Percentiles rank a stretch among this genome's conserved stretches.
These are phyloP conservation scores for Haberlea rhodopensis DNA, from an alignment of 257 asterid genomes.

Conservation along the genomic window DNA sequence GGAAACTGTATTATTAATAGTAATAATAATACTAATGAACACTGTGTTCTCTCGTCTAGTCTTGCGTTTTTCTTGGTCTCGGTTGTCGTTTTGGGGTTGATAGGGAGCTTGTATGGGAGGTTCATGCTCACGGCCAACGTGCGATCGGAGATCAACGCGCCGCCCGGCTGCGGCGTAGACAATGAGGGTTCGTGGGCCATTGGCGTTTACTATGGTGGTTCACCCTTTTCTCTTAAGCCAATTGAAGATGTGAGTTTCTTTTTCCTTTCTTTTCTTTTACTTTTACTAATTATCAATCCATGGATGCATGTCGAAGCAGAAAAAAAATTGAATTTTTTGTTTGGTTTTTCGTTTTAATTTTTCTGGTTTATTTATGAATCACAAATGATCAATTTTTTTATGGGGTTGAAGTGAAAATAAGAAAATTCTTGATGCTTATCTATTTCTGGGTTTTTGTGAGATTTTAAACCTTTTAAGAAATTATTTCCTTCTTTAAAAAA, in stretches of 20 bases:
- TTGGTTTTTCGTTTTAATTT: background rate
- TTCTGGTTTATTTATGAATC: background rate
- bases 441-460: background rate
- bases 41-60: conserved; percentile 35
- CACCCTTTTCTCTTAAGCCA: conserved; percentile 89
- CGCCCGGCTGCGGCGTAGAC: conserved; percentile 65
- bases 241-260: conserved; percentile 67
- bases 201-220: conserved; percentile 85
- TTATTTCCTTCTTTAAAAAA: too few species aligned
- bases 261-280: background rate
- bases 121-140: conserved; percentile 57
- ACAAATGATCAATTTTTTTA: too few species aligned
- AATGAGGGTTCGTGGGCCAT: conserved; percentile 93
- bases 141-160: conserved; percentile 46
- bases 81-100: conserved; percentile 59
- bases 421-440: background rate
- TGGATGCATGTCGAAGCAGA: background rate
- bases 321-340: background rate
- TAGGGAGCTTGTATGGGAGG: conserved; percentile 63
- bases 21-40: conserved; percentile 21
- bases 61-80: conserved; percentile 61
- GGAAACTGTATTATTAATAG: conserved; percentile 21
- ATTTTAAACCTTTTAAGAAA: background rate
- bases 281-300: background rate
- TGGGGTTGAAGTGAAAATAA: background rate